phyloP scores from a whole-genome alignment of 2,329 filamentous ascomycete genomes.

The Cytospora schulzeri region DNA sequence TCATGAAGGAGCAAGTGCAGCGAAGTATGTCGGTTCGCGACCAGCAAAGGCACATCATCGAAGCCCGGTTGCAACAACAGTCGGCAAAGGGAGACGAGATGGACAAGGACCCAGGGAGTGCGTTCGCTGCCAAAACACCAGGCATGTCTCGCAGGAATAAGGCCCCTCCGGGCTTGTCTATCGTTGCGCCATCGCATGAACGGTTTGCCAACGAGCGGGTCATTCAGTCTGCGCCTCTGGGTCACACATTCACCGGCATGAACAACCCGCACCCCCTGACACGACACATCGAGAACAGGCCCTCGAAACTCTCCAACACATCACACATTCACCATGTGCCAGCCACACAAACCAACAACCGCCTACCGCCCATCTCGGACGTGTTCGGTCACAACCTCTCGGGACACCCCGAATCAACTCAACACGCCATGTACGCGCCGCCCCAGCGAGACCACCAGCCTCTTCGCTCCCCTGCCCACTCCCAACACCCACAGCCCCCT shows the following conservation, averaged over 20 bases:
- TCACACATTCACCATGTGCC: slow-evolving; percentile 91
- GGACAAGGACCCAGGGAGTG: slow-evolving; percentile 48
- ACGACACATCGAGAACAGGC: slow-evolving; percentile 77
- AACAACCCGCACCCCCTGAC: slow-evolving; percentile 76
- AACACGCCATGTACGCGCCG: slow-evolving; percentile 58
- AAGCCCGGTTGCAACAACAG: slow-evolving; percentile 85
- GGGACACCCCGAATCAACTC: slow-evolving; percentile 58
- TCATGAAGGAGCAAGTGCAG: slow-evolving; percentile 93
- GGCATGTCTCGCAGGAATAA: slow-evolving; percentile 74
- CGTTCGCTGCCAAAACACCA: slow-evolving; percentile 69
- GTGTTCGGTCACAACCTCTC: slow-evolving; percentile 84
- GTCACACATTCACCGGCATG: slow-evolving; percentile 92
- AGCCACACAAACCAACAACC: slow-evolving; percentile 85
- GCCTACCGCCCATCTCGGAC: slow-evolving; percentile 89
- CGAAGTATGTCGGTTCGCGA: slow-evolving; percentile 91
- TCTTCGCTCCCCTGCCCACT: slow-evolving; percentile 77
- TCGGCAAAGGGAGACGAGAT: slow-evolving; percentile 74
- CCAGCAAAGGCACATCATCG: slow-evolving; percentile 92
- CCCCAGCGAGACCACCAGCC: slow-evolving; percentile 66
- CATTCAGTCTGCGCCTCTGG: slow-evolving; percentile 92
- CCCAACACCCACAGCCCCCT: slow-evolving; percentile 54
- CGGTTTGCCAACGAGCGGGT: slow-evolving; percentile 93
- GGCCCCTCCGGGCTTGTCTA: slow-evolving; percentile 86
- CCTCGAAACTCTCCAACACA: slow-evolving; percentile 78
- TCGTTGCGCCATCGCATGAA: slow-evolving; percentile 90